These are phyloP conservation scores for Russula foetens DNA, from an alignment of 768 basidiomycete genomes.

Conservation along the genomic window DNA sequence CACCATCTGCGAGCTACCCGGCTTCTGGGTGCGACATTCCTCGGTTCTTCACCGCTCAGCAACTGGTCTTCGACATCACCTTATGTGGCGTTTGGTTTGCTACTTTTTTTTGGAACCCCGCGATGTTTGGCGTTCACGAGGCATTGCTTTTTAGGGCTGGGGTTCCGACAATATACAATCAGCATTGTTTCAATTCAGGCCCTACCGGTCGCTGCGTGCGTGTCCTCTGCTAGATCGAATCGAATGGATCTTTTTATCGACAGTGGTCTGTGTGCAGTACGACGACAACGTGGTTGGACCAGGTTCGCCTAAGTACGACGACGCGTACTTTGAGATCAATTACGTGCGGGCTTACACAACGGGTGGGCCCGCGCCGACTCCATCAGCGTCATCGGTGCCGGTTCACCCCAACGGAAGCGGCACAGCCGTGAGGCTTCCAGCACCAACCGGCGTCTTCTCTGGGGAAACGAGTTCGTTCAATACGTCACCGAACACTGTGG, in stretches of 20 bases:
- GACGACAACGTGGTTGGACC: slow-evolving; percentile 47
- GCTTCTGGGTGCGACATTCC: slow-evolving; percentile 37
- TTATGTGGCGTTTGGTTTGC: slow-evolving; percentile 47
- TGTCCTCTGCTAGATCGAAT: slow-evolving; percentile 20
- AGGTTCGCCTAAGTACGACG: slow-evolving; percentile 46
- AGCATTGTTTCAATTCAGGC: slow-evolving; percentile 34
- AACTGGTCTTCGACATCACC: slow-evolving; percentile 48
- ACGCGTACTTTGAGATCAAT: slow-evolving; percentile 60
- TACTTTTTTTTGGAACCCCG: background rate
- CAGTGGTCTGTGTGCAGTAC: slow-evolving; percentile 29
- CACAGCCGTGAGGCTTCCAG: background rate
- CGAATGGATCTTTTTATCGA: background rate
- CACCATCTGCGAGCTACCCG: slow-evolving; percentile 38
- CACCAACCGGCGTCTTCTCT: slow-evolving; percentile 2
- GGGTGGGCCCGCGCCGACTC: slow-evolving; percentile 18
- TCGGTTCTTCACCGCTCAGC: slow-evolving; percentile 39
- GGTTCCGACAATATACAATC: slow-evolving; percentile 33
- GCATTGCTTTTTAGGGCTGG: slow-evolving; percentile 39
- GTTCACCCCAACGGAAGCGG: background rate
- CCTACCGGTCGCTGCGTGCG: slow-evolving; percentile 38
- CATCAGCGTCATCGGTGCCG: slow-evolving; percentile 13
- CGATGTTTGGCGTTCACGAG: background rate
- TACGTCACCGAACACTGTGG: background rate
- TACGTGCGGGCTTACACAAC: slow-evolving; percentile 55
- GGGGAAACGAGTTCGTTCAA: background rate